phyloP scores from a whole-genome alignment of 164 flowering plant species.

The Liriodendron chinense region DNA sequence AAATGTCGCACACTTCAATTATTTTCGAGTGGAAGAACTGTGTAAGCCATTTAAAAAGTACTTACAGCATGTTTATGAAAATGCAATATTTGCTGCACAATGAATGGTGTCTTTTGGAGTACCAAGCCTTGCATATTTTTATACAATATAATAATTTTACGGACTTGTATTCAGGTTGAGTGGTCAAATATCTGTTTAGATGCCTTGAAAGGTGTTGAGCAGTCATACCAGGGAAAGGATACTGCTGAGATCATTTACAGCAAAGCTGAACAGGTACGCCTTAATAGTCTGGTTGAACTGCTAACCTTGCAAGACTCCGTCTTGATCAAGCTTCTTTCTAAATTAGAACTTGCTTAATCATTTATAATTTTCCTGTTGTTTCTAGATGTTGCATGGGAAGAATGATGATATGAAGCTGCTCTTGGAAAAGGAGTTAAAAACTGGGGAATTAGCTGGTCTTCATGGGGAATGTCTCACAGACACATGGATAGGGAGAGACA shows the following conservation, averaged over 20 bases:
- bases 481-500: slow-evolving; percentile 85
- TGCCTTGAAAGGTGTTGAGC: slow-evolving; percentile 57
- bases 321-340: no score
- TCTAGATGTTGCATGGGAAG: slow-evolving; percentile 67
- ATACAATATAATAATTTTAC: not conserved
- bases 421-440: slow-evolving; percentile 57
- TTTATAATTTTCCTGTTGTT: not conserved
- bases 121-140: not conserved
- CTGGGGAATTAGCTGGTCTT: slow-evolving; percentile 65
- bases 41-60: no score
- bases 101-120: not conserved
- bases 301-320: no score
- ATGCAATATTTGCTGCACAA: no score
- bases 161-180: slow-evolving; percentile 49
- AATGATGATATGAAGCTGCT: slow-evolving; percentile 66
- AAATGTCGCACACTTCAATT: no score
- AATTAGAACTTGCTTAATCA: no score
- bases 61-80: no score
- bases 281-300: no score
- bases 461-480: slow-evolving; percentile 92
- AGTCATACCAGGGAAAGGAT: slow-evolving; percentile 60
- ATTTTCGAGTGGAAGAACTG: no score
- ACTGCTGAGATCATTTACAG: slow-evolving; percentile 52
- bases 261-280: slow-evolving; percentile 42
- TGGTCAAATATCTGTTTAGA: slow-evolving; percentile 69